Base-by-base conservation (phyloP, 208 protist genomes). In the Leishmania tropica region DNA sequence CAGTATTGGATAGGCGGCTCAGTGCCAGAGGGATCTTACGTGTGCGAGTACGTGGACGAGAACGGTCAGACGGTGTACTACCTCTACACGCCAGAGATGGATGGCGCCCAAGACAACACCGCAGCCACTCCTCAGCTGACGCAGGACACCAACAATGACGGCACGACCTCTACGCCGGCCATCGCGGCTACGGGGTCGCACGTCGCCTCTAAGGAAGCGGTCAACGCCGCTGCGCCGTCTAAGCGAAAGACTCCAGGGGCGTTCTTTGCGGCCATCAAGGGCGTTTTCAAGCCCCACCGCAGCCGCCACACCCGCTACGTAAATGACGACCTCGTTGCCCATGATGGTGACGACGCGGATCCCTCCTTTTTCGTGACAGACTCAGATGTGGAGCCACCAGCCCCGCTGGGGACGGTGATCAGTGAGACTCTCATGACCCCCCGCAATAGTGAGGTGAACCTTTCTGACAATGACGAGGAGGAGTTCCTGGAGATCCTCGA, bases 41-140 rank as follows among this genome's bases (percentile, higher is more conserved):
- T 86, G n/a, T 91, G 86, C 62, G 74, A 85, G 60, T 89, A 80
- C 78, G 80, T 85, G 21, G 85, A 88, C 60, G 83, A 91, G 68
- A 86, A 89, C 60, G 88, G 88, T 31, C 72, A 83, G 58, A 89
- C 78, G 3, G 70, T 85, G 70, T 83, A 89, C 51, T 87, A 85
- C 78, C 31, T 83, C 37, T 89, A 82, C 76, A 82, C 85, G 2
- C 78, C 79, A 58, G 72, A 74, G 47, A 62, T 48, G 56, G 75
- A 81, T 51, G 77, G 19, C 37, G 77, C 58, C 3, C 47, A 74
- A 67, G 67, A 67, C 40, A 53, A 1, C 56, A 19, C 75, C 19
- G 56, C 35, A 13, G 24, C 53, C 3, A n/a, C 75, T 35, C 37
- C 40, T 21, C 31, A n/a, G 75, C 10, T 42, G 35, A 31, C 40